These are phyloP conservation scores for Hanseniaspora meyeri DNA, from an alignment of 805 yeast species.

Conservation along the genomic window DNA sequence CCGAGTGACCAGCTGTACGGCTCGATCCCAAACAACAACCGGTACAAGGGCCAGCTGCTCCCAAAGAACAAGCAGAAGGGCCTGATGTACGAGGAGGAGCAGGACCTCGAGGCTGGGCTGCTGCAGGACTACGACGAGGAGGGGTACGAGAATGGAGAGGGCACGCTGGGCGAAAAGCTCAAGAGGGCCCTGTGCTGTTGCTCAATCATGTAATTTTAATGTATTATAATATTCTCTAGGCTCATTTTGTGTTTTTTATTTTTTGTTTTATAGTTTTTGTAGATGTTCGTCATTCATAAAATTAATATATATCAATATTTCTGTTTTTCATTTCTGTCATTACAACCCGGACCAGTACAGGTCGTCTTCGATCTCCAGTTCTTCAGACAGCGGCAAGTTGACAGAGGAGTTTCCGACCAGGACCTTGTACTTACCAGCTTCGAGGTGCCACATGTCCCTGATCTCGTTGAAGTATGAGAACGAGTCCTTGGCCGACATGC, in stretches of 20 bases:
- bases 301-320: too few species aligned
- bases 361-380: conserved; percentile 18
- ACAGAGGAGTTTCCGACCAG: conserved; percentile 34
- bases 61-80: not conserved
- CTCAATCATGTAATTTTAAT: not conserved
- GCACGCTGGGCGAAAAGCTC: not conserved
- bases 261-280: not conserved
- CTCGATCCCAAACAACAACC: conserved; percentile 1
- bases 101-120: conserved; percentile 5
- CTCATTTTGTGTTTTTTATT: not conserved
- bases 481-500: conserved; percentile 35
- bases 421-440: conserved; percentile 39
- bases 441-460: conserved; percentile 39
- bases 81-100: conserved; percentile 5
- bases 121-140: not conserved
- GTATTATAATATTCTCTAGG: not conserved
- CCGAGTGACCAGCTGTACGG: not conserved
- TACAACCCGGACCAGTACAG: conserved; percentile 19
- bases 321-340: not conserved
- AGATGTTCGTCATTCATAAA: not conserved
- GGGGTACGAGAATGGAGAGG: not conserved
- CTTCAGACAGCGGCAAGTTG: conserved; percentile 20
- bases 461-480: conserved; percentile 44
- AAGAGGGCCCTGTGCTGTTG: not conserved
- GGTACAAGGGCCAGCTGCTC: conserved; percentile 7